These are phyloP conservation scores for Yarrowia yakushimensis DNA, from an alignment of 805 yeast species.

Conservation along the genomic window DNA sequence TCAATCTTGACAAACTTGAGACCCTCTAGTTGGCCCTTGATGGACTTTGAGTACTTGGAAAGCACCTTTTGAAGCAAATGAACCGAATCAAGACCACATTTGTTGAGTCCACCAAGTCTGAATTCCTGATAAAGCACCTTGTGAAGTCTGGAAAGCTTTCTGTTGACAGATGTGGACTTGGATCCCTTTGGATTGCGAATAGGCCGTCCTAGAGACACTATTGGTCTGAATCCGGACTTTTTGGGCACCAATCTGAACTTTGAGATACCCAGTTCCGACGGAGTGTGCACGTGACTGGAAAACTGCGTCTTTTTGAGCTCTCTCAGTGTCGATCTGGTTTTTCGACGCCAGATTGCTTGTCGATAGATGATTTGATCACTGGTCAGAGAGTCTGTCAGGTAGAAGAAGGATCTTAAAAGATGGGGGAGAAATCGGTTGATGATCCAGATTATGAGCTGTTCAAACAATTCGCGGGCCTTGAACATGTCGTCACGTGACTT, in stretches of 20 bases:
- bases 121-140: slow-evolving; percentile 4
- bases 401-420: background rate
- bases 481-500: background rate
- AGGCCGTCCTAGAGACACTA: background rate
- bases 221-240: background rate
- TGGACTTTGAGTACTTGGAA: background rate
- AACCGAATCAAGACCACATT: background rate
- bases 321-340: background rate
- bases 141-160: background rate
- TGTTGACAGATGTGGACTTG: background rate
- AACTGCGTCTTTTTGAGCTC: background rate
- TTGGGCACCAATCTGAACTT: slow-evolving; percentile 14
- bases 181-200: background rate
- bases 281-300: background rate
- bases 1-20: slow-evolving; percentile 18
- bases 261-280: background rate
- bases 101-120: background rate
- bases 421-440: background rate
- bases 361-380: background rate
- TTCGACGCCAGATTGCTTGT: background rate
- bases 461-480: background rate
- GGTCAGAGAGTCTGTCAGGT: background rate
- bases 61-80: background rate
- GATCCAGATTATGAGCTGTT: background rate
- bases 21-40: background rate